Conservation (phyloP, 345 rosid species). For the Euphorbia lathyris region DNA sequence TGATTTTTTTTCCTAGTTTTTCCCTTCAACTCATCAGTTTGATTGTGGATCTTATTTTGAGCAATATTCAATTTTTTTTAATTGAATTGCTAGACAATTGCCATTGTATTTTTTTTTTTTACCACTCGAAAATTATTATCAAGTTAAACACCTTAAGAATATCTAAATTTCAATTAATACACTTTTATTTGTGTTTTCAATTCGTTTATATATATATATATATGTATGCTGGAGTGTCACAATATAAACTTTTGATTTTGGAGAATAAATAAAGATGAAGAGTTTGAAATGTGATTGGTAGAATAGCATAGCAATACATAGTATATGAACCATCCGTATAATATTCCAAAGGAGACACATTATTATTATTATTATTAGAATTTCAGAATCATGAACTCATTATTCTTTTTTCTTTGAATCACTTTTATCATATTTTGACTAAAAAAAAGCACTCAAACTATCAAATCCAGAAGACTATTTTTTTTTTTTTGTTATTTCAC, state of each 20-base stretch:
- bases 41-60: too few species aligned
- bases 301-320: background rate
- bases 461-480: background rate
- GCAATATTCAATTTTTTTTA: too few species aligned
- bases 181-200: too few species aligned
- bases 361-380: slow-evolving; percentile 19
- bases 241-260: slow-evolving; percentile 3
- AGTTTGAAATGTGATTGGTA: slow-evolving; percentile 21
- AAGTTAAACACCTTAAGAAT: too few species aligned
- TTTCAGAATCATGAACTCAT: slow-evolving; percentile 20
- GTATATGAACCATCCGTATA: slow-evolving; percentile 23
- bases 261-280: slow-evolving; percentile 6
- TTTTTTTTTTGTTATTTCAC: background rate
- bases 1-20: too few species aligned
- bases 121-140: too few species aligned
- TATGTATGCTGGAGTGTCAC: background rate
- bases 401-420: slow-evolving; percentile 8
- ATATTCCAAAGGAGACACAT: slow-evolving; percentile 29
- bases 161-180: too few species aligned
- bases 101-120: too few species aligned
- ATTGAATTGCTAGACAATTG: too few species aligned
- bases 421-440: slow-evolving; percentile 15
- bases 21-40: too few species aligned
- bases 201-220: too few species aligned
- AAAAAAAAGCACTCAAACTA: background rate